Percentiles rank a stretch among this genome's conserved stretches.
Evolutionary conservation across 345 rosid species (phyloP).

Genomic region (Carallia brachiata): DNA sequence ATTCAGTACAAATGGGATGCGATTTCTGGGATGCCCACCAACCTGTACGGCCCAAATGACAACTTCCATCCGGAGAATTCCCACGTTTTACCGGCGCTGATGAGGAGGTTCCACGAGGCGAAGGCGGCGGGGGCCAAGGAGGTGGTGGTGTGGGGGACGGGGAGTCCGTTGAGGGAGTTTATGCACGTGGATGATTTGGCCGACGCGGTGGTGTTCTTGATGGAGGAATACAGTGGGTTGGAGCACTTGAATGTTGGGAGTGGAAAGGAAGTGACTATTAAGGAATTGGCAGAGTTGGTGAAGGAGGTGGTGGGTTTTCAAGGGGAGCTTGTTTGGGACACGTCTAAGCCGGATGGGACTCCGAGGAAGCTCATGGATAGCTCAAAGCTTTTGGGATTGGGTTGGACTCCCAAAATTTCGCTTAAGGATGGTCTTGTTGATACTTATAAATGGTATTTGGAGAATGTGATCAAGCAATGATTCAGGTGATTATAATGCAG

Average conservation of each 20-base stretch:
- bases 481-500: constrained; percentile 26
- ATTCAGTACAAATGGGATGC: constrained; percentile 79
- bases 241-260: constrained; percentile 93
- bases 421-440: constrained; percentile 72
- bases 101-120: constrained; percentile 86
- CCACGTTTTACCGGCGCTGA: constrained; percentile 87
- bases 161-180: constrained; percentile 91
- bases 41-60: constrained; percentile 82
- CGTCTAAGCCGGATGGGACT: constrained; percentile 82
- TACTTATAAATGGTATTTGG: constrained; percentile 86
- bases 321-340: constrained; percentile 88
- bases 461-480: constrained; percentile 46
- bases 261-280: constrained; percentile 84
- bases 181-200: constrained; percentile 96
- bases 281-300: constrained; percentile 87
- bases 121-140: constrained; percentile 62
- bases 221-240: constrained; percentile 61
- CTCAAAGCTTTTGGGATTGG: constrained; percentile 71
- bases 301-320: constrained; percentile 84
- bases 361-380: constrained; percentile 97
- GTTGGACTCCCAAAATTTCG: constrained; percentile 76
- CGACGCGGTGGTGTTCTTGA: constrained; percentile 75
- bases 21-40: constrained; percentile 91
- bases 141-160: constrained; percentile 97
- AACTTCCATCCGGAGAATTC: constrained; percentile 93